These are phyloP conservation scores for Cordyceps militaris DNA, from an alignment of 2,329 filamentous ascomycete species.

Conservation along the genomic window DNA sequence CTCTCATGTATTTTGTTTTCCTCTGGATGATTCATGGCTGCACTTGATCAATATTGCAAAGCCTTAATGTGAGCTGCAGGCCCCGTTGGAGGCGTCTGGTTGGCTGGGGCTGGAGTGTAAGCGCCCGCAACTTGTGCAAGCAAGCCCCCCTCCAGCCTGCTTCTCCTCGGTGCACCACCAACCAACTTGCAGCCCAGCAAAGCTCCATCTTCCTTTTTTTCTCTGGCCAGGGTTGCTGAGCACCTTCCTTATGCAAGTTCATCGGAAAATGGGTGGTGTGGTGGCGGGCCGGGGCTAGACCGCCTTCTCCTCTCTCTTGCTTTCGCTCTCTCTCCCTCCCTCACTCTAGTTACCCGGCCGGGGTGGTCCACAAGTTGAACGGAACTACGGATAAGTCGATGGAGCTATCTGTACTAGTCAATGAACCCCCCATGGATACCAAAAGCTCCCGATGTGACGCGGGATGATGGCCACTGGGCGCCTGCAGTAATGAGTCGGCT, in stretches of 20 bases:
- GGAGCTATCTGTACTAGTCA: not conserved
- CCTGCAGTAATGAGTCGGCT: conserved; percentile 3
- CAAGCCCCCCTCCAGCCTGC: no score
- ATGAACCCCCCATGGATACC: not conserved
- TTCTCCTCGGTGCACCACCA: no score
- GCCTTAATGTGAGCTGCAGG: no score
- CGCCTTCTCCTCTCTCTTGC: not conserved
- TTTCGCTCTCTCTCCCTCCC: not conserved
- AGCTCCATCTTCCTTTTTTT: not conserved
- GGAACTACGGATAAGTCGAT: not conserved
- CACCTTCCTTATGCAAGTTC: not conserved
- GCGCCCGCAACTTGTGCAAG: no score
- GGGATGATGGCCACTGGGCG: not conserved
- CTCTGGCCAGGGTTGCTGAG: no score
- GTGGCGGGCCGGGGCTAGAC: not conserved
- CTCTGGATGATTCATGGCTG: no score
- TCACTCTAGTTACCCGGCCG: not conserved
- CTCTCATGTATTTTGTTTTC: no score
- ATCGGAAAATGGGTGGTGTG: not conserved
- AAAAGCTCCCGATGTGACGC: not conserved
- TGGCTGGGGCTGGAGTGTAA: no score
- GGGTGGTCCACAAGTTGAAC: no score
- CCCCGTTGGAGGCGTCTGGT: no score
- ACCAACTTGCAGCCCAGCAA: not conserved
- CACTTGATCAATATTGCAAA: no score